These are phyloP conservation scores for Magnolia kwangsiensis DNA, from an alignment of 164 flowering plant species.

Conservation along the genomic window DNA sequence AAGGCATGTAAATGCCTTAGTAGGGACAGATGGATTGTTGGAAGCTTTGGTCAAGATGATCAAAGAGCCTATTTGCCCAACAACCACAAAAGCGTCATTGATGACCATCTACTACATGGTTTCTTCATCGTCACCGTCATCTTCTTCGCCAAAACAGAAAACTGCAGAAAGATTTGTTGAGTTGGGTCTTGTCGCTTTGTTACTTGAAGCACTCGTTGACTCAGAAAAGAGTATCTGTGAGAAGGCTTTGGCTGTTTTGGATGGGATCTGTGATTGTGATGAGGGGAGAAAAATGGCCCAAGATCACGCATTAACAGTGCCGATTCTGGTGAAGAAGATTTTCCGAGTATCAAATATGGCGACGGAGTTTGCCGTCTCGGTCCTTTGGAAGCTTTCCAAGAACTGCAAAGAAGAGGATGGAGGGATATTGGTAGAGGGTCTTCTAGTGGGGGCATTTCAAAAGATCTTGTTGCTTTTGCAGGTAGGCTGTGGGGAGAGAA, in stretches of 20 bases:
- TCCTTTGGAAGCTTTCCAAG: conserved; percentile 67
- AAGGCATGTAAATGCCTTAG: conserved; percentile 14
- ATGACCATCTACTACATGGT: conserved; percentile 41
- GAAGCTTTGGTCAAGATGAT: conserved; percentile 47
- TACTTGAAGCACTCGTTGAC: conserved; percentile 54
- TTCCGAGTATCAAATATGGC: conserved; percentile 62
- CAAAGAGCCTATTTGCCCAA: conserved; percentile 53
- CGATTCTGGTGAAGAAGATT: conserved; percentile 76
- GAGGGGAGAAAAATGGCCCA: conserved; percentile 39
- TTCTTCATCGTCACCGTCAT: conserved; percentile 13
- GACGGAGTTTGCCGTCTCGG: conserved; percentile 58
- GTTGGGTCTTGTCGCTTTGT: conserved; percentile 46
- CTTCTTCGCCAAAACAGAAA: conserved; percentile 2
- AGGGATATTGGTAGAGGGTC: conserved; percentile 42
- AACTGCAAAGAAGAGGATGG: conserved; percentile 29
- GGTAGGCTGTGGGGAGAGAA: conserved; percentile 60
- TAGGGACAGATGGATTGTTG: conserved; percentile 33
- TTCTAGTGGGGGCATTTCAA: conserved; percentile 74
- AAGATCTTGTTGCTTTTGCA: conserved; percentile 77
- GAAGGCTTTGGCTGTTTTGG: conserved; percentile 61
- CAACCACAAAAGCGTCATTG: conserved; percentile 59
- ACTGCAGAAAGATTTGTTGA: conserved; percentile 26
- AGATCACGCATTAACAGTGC: conserved; percentile 47
- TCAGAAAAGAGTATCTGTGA: conserved; percentile 56
- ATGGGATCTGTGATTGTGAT: conserved; percentile 30